Conservation (phyloP, 2,329 filamentous ascomycete genomes). For the Tolypocladium ovalisporum region DNA sequence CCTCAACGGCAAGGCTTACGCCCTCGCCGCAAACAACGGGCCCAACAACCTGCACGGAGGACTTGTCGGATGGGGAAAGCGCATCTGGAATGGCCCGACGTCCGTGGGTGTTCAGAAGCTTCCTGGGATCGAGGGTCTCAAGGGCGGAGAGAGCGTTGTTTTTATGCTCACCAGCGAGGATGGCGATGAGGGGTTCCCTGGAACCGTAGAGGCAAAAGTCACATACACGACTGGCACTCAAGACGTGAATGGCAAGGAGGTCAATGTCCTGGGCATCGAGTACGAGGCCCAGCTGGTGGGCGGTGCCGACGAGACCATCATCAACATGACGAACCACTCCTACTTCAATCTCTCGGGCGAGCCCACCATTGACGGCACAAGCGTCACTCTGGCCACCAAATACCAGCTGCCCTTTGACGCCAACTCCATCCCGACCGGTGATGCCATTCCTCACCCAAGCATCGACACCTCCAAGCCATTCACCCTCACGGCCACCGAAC, state of each 20-base stretch:
- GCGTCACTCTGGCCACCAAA: slow-evolving; percentile 55
- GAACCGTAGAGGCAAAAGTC: slow-evolving; percentile 66
- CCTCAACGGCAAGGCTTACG: slow-evolving; percentile 62
- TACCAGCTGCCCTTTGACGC: slow-evolving; percentile 64
- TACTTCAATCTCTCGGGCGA: slow-evolving; percentile 56
- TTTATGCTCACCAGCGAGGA: slow-evolving; percentile 62
- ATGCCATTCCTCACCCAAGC: slow-evolving; percentile 52
- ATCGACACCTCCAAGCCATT: slow-evolving; percentile 59
- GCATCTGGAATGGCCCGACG: slow-evolving; percentile 61
- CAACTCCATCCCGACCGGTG: slow-evolving; percentile 62
- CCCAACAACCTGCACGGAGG: slow-evolving; percentile 69
- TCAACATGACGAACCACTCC: slow-evolving; percentile 94
- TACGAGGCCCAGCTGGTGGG: slow-evolving; percentile 77
- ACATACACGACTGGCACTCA: slow-evolving; percentile 70
- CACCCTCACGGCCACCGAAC: slow-evolving; percentile 56
- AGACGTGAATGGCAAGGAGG: slow-evolving; percentile 47
- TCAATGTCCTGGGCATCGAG: slow-evolving; percentile 70
- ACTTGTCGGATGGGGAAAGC: slow-evolving; percentile 68
- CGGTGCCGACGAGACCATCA: slow-evolving; percentile 74
- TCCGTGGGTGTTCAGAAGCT: slow-evolving; percentile 41
- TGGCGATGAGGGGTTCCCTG: slow-evolving; percentile 84
- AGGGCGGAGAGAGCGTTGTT: slow-evolving; percentile 55
- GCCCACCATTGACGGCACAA: slow-evolving; percentile 41
- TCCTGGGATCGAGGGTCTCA: slow-evolving; percentile 35
- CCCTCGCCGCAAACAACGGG: slow-evolving; percentile 65